A percentile compares a stretch with the other conserved stretches of the same genome.
These are phyloP conservation scores for Sporisorium exsertum DNA, from an alignment of 1,284 basidiomycete species.

Conservation along the genomic window DNA sequence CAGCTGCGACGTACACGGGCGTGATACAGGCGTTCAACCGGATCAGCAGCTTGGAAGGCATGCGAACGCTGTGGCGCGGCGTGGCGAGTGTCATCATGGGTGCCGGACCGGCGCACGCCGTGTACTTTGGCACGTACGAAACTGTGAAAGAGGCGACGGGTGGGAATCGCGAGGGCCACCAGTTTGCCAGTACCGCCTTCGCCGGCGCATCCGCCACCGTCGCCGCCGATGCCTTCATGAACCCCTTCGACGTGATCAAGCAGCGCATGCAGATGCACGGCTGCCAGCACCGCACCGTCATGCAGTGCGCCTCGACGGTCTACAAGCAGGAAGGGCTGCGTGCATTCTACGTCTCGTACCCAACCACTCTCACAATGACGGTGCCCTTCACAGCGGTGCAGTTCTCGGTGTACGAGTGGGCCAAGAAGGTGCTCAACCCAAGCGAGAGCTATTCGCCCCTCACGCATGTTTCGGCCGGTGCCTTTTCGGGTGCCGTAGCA, in stretches of 20 bases:
- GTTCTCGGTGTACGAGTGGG: slow-evolving; percentile 94
- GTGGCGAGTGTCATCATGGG: slow-evolving; percentile 97
- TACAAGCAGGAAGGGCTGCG: slow-evolving; percentile 85
- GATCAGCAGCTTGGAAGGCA: slow-evolving; percentile 92
- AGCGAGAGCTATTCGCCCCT: slow-evolving; percentile 85
- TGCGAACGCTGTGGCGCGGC: slow-evolving; percentile 91
- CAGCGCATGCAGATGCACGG: slow-evolving; percentile 98
- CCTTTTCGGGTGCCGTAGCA: slow-evolving; percentile 90
- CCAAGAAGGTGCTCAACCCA: slow-evolving; percentile 90
- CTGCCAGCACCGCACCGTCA: slow-evolving; percentile 86
- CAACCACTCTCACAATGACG: slow-evolving; percentile 91
- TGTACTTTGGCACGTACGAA: slow-evolving; percentile 97
- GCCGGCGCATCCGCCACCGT: slow-evolving; percentile 96
- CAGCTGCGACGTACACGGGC: slow-evolving; percentile 86
- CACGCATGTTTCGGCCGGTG: slow-evolving; percentile 91
- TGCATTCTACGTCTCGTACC: slow-evolving; percentile 98
- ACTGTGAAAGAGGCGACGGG: slow-evolving; percentile 92
- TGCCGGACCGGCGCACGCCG: slow-evolving; percentile 96
- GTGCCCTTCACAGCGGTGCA: slow-evolving; percentile 99
- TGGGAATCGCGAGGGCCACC: slow-evolving; percentile 84
- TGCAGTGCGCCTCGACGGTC: slow-evolving; percentile 83
- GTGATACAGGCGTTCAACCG: slow-evolving; percentile 87
- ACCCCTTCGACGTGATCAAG: slow-evolving; percentile 99
- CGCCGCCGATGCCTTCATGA: slow-evolving; percentile 97
- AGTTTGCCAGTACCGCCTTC: slow-evolving; percentile 84